Conservation (phyloP, 345 rosid species). For the Acer campestre region DNA sequence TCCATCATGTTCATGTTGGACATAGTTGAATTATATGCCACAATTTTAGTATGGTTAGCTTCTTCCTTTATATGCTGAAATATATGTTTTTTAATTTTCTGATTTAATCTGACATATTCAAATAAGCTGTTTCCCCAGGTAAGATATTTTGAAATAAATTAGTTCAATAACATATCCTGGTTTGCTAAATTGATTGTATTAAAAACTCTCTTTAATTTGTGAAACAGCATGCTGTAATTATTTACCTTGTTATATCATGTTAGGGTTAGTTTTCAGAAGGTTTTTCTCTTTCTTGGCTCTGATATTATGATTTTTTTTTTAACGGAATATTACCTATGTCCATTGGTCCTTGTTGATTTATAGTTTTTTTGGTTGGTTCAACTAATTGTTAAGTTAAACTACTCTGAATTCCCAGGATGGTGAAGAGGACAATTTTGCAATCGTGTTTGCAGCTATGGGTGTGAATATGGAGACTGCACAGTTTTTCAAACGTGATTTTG, state of each 20-base stretch:
- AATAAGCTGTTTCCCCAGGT: background rate
- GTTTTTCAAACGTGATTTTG: slow-evolving; percentile 97
- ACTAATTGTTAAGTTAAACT: background rate
- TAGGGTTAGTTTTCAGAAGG: background rate
- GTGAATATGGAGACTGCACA: slow-evolving; percentile 99
- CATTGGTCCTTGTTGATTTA: background rate
- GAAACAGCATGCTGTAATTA: background rate
- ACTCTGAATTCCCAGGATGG: slow-evolving; percentile 53
- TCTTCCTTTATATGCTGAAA: background rate
- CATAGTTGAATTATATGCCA: background rate
- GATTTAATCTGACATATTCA: background rate
- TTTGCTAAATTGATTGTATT: background rate
- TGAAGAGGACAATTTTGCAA: slow-evolving; percentile 95
- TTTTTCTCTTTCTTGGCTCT: background rate
- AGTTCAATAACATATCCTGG: background rate
- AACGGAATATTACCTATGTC: background rate
- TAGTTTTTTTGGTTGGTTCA: slow-evolving; percentile 1
- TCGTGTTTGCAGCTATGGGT: slow-evolving; percentile 99
- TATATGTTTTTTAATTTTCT: background rate
- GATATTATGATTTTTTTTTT: background rate
- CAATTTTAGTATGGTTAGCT: background rate
- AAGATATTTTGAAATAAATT: background rate
- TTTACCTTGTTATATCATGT: background rate
- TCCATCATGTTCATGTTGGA: background rate
- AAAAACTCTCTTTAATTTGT: background rate